Base-by-base conservation (phyloP, 495 filamentous ascomycete genomes). In the Podospora bellae-mahoneyi region DNA sequence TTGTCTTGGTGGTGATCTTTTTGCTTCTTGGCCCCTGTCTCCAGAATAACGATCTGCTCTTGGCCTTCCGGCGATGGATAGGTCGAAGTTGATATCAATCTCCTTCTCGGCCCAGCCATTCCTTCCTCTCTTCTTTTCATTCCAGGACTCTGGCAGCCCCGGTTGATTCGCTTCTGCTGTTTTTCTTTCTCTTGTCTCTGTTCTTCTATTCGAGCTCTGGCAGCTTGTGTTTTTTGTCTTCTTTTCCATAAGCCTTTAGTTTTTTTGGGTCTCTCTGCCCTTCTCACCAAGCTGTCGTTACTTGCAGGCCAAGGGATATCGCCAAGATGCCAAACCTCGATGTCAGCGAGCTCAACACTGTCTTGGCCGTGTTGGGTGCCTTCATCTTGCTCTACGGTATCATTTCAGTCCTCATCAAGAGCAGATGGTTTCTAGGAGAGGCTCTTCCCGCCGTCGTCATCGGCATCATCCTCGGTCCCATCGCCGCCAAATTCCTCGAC, bases 341-440 rank as follows among this genome's bases (percentile, higher is more conserved):
- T 68, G 68, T 86, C 32, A 85, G 80, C 74, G 81, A 81, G 67
- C 75, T 86, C 13, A 87, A 87, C 66, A 76, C 82, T 26, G 77
- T 82, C 19, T 65, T 84, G 32, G 75, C 79, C 0, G 77, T 87
- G 13, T 69, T 66, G 71, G 79, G 80, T 59, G 71, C 74, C 58
- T 82, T 82, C 67, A 78, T 73, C 48, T 67, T 81, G 15, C 55
- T 79, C 53, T 81, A 83, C 65, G 84, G 84, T 30, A 76, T 85
- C 69, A 76, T 86, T 34, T 85, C 85, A 5, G 75, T 84, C 30
- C 81, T 84, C 66, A 73, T 87, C 68, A 86, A 86, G 69, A 80
- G 79, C 27, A 74, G 71, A 67, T 86, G 84, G 84, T 86, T 84
- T 69, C 79, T 87, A 3, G 85, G 85, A 9, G 85, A 87, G 78